Percentiles rank a stretch among this genome's conserved stretches.
phyloP scores from a whole-genome alignment of 208 protist species.

The Crithidia expoeki region DNA sequence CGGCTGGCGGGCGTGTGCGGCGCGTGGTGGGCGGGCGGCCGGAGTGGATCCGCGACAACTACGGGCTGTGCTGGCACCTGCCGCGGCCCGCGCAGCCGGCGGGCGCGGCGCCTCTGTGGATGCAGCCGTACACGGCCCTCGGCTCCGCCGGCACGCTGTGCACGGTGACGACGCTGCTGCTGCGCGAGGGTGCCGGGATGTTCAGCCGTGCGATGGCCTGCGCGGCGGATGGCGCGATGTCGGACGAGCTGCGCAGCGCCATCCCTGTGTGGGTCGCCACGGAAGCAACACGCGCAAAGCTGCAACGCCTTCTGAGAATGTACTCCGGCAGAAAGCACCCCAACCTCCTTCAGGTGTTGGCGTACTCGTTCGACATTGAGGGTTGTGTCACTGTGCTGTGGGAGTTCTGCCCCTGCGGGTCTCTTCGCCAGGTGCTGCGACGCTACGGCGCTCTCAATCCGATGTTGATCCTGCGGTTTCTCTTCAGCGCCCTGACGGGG shows the following conservation, averaged over 20 bases:
- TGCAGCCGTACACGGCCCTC: not conserved
- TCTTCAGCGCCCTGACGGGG: constrained; percentile 47
- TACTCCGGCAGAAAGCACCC: constrained; percentile 9
- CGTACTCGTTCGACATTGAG: constrained; percentile 13
- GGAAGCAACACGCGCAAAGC: not conserved
- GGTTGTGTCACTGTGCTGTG: constrained; percentile 27
- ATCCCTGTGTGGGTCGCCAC: constrained; percentile 8
- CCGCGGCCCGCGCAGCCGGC: not conserved
- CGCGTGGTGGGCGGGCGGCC: constrained; percentile 1
- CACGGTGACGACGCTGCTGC: not conserved
- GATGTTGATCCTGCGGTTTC: constrained; percentile 39
- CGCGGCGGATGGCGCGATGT: constrained; percentile 12
- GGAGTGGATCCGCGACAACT: constrained; percentile 16
- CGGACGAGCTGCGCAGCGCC: constrained; percentile 23
- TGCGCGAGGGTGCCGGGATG: not conserved
- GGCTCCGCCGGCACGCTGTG: constrained; percentile 9
- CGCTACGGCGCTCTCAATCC: constrained; percentile 33
- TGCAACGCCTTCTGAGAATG: not conserved
- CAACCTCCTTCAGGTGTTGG: constrained; percentile 4
- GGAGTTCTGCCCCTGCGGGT: constrained; percentile 46
- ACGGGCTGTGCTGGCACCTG: constrained; percentile 3
- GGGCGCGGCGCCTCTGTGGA: not conserved
- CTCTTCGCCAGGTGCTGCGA: constrained; percentile 26
- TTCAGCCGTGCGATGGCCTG: constrained; percentile 13
- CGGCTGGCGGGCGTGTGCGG: not conserved